Base-by-base conservation (phyloP, 2,329 filamentous ascomycete species). In the Rhinocladiella similis region DNA sequence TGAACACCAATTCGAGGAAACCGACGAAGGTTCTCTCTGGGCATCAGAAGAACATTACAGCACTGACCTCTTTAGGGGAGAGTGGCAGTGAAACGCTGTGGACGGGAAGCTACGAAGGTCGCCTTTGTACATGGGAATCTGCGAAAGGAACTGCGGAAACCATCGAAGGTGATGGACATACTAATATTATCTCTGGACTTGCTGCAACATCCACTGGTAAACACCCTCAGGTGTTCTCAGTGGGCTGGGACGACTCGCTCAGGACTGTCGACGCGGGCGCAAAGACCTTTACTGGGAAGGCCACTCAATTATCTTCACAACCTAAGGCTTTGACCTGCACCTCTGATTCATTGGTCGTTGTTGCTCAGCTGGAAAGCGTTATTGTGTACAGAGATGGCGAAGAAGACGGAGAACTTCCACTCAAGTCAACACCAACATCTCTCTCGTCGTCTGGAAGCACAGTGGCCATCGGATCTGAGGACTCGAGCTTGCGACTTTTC, bases 231-330 rank as follows among this genome's bases (percentile, higher is more conserved):
- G 83, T 91, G n/a, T 92, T 90, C 75, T 93, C 87, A 67, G 89
- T 93, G 51, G 92, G 87, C 61, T 99, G 93, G 94, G 94, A 99
- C 69, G 94, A 99, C 71, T 91, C 87, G 1, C 79, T 97, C 35
- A 87, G 91, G 60, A 87, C 83, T 42, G 81, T 95, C 35, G 91
- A 96, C 63, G 81, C 88, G 56, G 81, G 85, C 1, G 84, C 87
- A 50, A 87, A 85, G 67, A 89, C 86, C 0, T 97, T 95, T 71
- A 80, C 86, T 5, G 90, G 89, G 53, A 80, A 81, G 48, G 78
- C 84, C 1, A 75, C 81, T 29, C 87, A 88, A 68, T 81, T 96
- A 18, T 79, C 83, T 2, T 87, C 86, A 16, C 94, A 97, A 68
- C 94, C 94, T 2, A 93, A 89, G 72, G 88, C 86, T 36, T 76